Percentiles rank a stretch among this genome's conserved stretches.
Evolutionary conservation across 768 basidiomycete genomes (phyloP).

Genomic region (Albatrellus ellisii): DNA sequence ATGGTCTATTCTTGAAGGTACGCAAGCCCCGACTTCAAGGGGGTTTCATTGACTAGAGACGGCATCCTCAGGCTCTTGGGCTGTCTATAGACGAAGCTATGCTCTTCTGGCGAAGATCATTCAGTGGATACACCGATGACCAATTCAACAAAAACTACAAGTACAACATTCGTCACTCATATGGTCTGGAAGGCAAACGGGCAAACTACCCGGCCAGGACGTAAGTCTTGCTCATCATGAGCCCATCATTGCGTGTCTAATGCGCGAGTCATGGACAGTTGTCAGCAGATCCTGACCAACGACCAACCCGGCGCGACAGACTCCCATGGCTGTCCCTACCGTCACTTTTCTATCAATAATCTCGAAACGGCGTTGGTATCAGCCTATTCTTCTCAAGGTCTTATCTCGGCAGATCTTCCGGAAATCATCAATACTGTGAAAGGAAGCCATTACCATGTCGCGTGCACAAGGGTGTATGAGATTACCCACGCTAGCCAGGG

Average conservation of each 20-base stretch:
- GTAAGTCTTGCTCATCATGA: constrained; percentile 25
- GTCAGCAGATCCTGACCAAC: constrained; percentile 70
- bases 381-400: constrained; percentile 48
- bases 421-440: constrained; percentile 79
- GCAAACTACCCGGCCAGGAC: constrained; percentile 91
- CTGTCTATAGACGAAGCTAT: constrained; percentile 91
- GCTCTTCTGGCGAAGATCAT: constrained; percentile 85
- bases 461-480: constrained; percentile 95
- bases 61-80: constrained; percentile 61
- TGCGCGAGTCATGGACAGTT: constrained; percentile 37
- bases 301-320: constrained; percentile 57
- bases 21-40: not conserved
- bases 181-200: constrained; percentile 87
- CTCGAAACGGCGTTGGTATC: constrained; percentile 65
- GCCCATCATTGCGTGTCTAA: not conserved
- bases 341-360: constrained; percentile 77
- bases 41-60: not conserved
- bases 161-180: constrained; percentile 95
- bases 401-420: constrained; percentile 55
- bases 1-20: constrained; percentile 93
- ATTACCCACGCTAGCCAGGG: constrained; percentile 64
- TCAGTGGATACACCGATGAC: constrained; percentile 72
- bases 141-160: constrained; percentile 97
- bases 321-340: constrained; percentile 86
- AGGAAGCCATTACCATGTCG: constrained; percentile 78